A percentile compares a stretch with the other conserved stretches of the same genome.
Evolutionary conservation across 2,329 filamentous ascomycete species (phyloP).

Genomic region (Stemphylium vesicarium): DNA sequence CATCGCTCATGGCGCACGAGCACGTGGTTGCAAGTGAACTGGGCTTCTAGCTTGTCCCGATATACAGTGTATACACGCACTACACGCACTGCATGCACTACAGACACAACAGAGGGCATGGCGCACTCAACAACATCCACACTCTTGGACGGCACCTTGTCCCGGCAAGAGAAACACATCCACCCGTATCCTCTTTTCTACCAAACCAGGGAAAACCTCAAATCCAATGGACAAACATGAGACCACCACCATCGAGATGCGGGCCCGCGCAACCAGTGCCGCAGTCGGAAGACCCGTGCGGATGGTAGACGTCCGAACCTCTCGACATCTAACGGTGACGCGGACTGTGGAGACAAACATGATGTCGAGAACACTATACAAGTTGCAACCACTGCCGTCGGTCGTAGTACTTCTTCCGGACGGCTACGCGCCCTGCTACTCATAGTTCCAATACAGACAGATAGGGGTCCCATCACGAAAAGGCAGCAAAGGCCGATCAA

Average conservation of each 20-base stretch:
- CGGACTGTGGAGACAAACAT: slow-evolving; percentile 6
- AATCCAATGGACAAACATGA: background rate
- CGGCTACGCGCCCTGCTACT: slow-evolving; percentile 1
- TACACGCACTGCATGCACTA: slow-evolving; percentile 16
- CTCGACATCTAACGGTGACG: slow-evolving; percentile 11
- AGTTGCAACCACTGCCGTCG: background rate
- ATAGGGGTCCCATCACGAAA: background rate
- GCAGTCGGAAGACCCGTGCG: slow-evolving; percentile 6
- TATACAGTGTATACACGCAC: slow-evolving; percentile 1
- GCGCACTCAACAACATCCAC: slow-evolving; percentile 15
- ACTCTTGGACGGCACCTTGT: background rate
- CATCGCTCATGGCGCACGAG: slow-evolving; percentile 21
- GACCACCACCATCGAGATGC: background rate
- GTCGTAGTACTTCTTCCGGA: slow-evolving; percentile 4
- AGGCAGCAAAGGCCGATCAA: background rate
- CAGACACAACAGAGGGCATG: background rate
- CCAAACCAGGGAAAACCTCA: background rate
- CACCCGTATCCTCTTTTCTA: background rate
- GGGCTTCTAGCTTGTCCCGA: slow-evolving; percentile 22
- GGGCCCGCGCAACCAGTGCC: background rate
- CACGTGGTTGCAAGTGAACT: slow-evolving; percentile 25
- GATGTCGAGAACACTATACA: slow-evolving; percentile 1
- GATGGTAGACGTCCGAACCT: background rate
- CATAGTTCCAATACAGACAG: background rate
- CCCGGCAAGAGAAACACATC: background rate